These are phyloP conservation scores for Boletus pseudo-olivaceus DNA, from an alignment of 768 basidiomycete genomes.

Conservation along the genomic window DNA sequence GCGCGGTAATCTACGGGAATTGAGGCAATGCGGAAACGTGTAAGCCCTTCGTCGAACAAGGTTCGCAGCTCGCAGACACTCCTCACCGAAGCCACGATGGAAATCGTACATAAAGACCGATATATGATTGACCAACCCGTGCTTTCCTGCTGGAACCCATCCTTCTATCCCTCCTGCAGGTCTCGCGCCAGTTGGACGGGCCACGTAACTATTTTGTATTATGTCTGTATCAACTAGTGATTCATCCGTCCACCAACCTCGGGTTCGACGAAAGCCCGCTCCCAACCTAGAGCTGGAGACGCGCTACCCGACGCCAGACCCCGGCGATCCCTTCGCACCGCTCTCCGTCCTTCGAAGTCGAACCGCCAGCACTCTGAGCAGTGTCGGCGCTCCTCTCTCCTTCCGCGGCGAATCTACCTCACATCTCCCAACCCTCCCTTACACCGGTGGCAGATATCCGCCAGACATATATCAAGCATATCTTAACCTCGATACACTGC, in stretches of 20 bases:
- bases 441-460: conserved; percentile 32
- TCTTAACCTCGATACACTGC: conserved; percentile 11
- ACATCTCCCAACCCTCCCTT: conserved; percentile 30
- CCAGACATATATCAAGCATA: conserved; percentile 32
- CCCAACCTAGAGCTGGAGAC: conserved; percentile 48
- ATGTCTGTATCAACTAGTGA: conserved; percentile 31
- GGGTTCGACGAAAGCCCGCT: conserved; percentile 51
- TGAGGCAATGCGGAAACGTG: conserved; percentile 31
- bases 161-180: conserved; percentile 11
- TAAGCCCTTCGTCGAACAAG: conserved; percentile 7
- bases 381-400: conserved; percentile 23
- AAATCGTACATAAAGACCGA: conserved; percentile 29
- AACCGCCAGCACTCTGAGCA: conserved; percentile 42
- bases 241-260: conserved; percentile 21
- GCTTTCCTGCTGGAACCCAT: conserved; percentile 18
- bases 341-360: conserved; percentile 62
- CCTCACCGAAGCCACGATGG: conserved; percentile 37
- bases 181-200: conserved; percentile 10
- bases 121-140: conserved; percentile 7
- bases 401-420: conserved; percentile 31
- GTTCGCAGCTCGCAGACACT: conserved; percentile 20
- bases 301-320: conserved; percentile 66
- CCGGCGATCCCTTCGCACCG: conserved; percentile 66
- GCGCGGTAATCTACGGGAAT: conserved; percentile 31
- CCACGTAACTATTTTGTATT: conserved; percentile 23